Base-by-base conservation (phyloP, 345 rosid species). In the Citrus glauca region DNA sequence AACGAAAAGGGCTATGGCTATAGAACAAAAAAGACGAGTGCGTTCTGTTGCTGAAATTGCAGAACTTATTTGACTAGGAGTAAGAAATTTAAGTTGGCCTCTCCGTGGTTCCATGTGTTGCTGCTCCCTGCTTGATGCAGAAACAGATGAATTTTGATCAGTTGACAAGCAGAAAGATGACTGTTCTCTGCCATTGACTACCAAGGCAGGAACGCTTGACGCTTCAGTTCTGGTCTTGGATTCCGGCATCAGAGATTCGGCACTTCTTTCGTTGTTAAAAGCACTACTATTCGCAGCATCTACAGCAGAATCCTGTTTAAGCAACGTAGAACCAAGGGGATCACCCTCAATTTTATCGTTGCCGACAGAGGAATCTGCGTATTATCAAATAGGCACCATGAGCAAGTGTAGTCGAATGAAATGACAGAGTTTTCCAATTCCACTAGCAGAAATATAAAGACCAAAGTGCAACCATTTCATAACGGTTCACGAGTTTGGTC, bases 21-120 rank as follows among this genome's bases (percentile, higher is more conserved):
- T 79, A 50, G 98, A 81, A 71, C 90, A 81, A 53, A 88, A 74
- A 62, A 87, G 81, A 24, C 97, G 92, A 5, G 81, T 28, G 27
- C 30, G 81, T 72, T 81, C 87, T 2, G 98, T 83, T 70, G 87
- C 86, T 28, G 89, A 79, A 70, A 91, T 81, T 25, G 96, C 93
- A 56, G 90, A 83, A 71, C 81, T 89, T 84, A 93, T 76, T 70
- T 85, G 84, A 25, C 81, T 88, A 48, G 93, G 85, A 60, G 81
- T 86, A 76, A 89, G 69, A 38, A 81, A 37, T 14, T 77, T 81
- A 50, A 22, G 66, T 22, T 30, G 42, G 4, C 4, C 63, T 33
- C 61, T 24, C 64, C 2, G 72, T 40, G 57, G 79, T 35, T 78
- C 78, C 16, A 65, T 50, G 25, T 68, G 37, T 69, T 72, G 89